Percentiles rank a stretch among this genome's conserved stretches.
Evolutionary conservation across 805 yeast genomes (phyloP).

Genomic region (Saccharomycopsis fibuligera): DNA sequence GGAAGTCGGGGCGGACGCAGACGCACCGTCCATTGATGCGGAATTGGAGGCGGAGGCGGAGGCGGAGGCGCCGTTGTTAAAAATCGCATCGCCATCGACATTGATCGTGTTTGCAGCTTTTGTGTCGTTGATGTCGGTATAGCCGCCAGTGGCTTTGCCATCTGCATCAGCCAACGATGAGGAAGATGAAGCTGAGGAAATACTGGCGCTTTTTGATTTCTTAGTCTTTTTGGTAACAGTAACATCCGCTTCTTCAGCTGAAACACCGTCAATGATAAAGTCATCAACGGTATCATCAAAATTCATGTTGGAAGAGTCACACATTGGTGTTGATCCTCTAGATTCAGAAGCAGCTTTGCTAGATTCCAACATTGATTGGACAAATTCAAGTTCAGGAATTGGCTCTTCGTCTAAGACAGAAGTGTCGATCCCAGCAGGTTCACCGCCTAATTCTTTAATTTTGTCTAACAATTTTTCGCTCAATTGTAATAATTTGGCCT

Average conservation of each 20-base stretch:
- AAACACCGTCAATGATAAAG: background rate
- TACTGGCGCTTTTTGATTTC: background rate
- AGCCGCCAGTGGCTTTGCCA: background rate
- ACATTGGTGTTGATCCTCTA: background rate
- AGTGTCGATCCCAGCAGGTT: slow-evolving; percentile 3
- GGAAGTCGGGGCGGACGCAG: slow-evolving; percentile 3
- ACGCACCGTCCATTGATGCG: background rate
- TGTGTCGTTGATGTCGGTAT: background rate
- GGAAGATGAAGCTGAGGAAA: background rate
- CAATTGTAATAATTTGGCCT: slow-evolving; percentile 13
- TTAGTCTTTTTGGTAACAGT: background rate
- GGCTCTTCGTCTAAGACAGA: slow-evolving; percentile 14
- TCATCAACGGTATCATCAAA: slow-evolving; percentile 11
- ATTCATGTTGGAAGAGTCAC: background rate
- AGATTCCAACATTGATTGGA: slow-evolving; percentile 14
- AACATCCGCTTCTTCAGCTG: background rate
- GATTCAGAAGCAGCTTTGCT: background rate
- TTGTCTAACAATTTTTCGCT: slow-evolving; percentile 11
- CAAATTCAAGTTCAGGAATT: slow-evolving; percentile 18
- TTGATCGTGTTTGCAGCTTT: background rate
- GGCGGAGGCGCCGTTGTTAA: background rate
- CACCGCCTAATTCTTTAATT: slow-evolving; percentile 11
- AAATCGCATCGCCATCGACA: background rate
- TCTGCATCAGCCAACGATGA: too few species aligned
- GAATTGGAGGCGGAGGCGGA: slow-evolving; percentile 1